Evolutionary conservation across 805 yeast species (phyloP).

Genomic region (Isabelozyma heimii): DNA sequence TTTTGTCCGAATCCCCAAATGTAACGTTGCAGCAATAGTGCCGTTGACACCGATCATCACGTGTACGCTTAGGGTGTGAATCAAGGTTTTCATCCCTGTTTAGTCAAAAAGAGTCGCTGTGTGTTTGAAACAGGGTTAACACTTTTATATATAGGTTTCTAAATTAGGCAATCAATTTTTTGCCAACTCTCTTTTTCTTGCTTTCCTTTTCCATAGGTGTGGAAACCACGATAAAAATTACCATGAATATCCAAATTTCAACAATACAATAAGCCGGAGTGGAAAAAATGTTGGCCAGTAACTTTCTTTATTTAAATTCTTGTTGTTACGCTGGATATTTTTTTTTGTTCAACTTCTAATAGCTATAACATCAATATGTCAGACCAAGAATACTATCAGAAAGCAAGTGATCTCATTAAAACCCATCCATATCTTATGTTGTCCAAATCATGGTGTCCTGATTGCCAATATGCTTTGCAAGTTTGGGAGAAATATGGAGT

Average conservation of each 20-base stretch:
- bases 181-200: not conserved
- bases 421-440: conserved; percentile 52
- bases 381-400: conserved; percentile 18
- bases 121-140: too few relatives aligned
- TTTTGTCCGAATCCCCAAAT: too few relatives aligned
- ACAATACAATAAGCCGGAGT: not conserved
- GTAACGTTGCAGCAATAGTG: not conserved
- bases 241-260: not conserved
- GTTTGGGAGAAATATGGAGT: conserved; percentile 56
- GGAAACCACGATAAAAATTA: not conserved
- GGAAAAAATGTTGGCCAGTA: not conserved
- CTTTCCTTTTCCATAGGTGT: not conserved
- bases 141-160: too few relatives aligned
- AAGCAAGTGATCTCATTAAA: conserved; percentile 47
- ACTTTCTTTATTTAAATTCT: not conserved
- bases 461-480: conserved; percentile 61
- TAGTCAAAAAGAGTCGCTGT: too few relatives aligned
- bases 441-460: conserved; percentile 78
- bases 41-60: too few relatives aligned
- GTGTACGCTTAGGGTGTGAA: too few relatives aligned
- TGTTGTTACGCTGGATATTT: not conserved
- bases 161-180: too few relatives aligned
- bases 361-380: conserved; percentile 8
- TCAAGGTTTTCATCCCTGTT: too few relatives aligned
- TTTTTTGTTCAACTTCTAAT: not conserved